Evolutionary conservation across 140 eudicot species (phyloP), one percentile per base, ranked within the genome.

Genomic region (Ambrosia hybrid): DNA sequence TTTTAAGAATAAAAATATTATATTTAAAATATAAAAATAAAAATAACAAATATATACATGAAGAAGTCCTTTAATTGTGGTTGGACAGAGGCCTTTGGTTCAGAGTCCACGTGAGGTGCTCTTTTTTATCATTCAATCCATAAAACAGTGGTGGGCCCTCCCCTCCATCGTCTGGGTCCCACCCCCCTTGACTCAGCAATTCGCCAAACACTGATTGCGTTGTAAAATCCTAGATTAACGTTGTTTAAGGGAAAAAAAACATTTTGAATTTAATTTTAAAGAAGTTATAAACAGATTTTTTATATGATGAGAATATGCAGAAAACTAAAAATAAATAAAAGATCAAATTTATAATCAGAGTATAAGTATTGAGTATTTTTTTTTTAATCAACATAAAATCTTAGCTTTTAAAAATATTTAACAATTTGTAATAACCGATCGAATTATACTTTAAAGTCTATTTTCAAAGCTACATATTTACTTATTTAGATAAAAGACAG

Each of bases 21-120:
- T 2, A 9, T 43, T 9, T 21, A 9, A 43, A 6, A 9, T 1
- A 12, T 62, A 36, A 68, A 41, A 39, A 1, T 14, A n/a, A 11
- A 46, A 60, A n/a, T 33, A 62, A 66, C 34, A 30, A 30, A 30
- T 30, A 30, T 30, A 30, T 30, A 21, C 26, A 30, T 30, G 59
- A 45, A 51, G 75, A 16, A 45, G 70, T 72, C 67, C 61, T 81
- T 78, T 70, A 73, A 87, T 73, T 83, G 96, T 80, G 85, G 95
- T 75, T 83, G 87, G 95, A 83, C 96, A 92, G 91, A 77, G 70
- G 79, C 65, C 88, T 80, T 81, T 84, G 88, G 87, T 88, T 93
- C 98, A 93, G 97, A 90, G 65, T 90, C 91, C 98, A 93, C 97
- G 98, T 93, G 98, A 90, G 98, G 96, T 93, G 98, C 96, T 86